Evolutionary conservation across 139 green algal species (phyloP), one percentile per base, ranked within the genome.

Genomic region (Zygnema circumcarinatum): DNA sequence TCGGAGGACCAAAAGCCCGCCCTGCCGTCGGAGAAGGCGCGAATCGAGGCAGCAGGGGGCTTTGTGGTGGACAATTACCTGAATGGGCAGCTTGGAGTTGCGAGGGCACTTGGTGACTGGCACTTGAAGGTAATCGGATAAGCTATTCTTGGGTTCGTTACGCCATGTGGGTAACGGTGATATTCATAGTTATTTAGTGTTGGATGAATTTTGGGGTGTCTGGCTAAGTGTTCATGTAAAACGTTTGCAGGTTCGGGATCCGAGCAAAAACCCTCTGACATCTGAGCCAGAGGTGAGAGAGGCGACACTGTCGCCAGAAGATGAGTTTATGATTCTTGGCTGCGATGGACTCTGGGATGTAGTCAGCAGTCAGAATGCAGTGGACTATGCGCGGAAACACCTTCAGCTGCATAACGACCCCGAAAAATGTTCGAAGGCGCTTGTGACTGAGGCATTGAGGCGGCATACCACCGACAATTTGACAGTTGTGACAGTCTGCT

Each of bases 291-390:
- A 90, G 31, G 75, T 92, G 38, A 35, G 40, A 11, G 42, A 91
- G 31, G 22, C 47, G 73, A 39, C 89, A 42, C 42, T 92, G 85
- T 52, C 25, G 25, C n/a, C 56, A 2, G 91, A 91, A 21, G 92
- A 94, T 83, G 92, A 94, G 89, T 94, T 94, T 47, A 69, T 94
- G 2, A 79, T 94, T 35, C 22, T 94, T 7, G 92, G 73, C 31
- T 94, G 91, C 78, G 92, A 94, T 67, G 92, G 92, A 1, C 84
- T 94, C 56, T 94, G 92, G 92, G 91, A 94, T 75, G 91, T 93
- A 0, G 92, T 94, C 84, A 83, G 22, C 21, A 74, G 72, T 38
- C 86, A 94, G 36, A 92, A 92, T 69, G 92, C 90, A 0, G 52
- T 94, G 1, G 85, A 91, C 1, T 92, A 91, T 22, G 87, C 92